Base-by-base conservation (phyloP, 1,284 basidiomycete genomes). In the Cryptococcus sp. region DNA sequence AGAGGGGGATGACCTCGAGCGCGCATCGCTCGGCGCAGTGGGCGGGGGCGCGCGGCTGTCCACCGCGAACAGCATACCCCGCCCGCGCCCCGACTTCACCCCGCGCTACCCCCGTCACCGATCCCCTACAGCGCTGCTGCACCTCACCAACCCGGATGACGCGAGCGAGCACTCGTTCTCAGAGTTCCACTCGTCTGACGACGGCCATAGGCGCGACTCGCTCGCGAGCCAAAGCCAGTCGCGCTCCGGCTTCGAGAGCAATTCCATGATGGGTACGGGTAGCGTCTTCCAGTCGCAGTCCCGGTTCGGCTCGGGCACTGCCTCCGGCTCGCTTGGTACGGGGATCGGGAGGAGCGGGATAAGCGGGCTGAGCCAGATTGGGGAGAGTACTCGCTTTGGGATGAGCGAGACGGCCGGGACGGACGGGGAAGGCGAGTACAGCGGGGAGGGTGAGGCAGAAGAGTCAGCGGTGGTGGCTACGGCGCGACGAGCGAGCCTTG, bases 51-150 rank as follows among this genome's bases (percentile, higher is more conserved):
- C 70, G 24, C 62, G 71, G 23, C 46, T 71, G 4, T 73, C 73
- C 0, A 61, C 64, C 4, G 62, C 64, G 1, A 61, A 66, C 4
- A 66, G 63, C 35, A 69, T 74, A 43, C 70, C 73, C n/a, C 65
- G 75, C 38, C 76, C 73, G 4, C 60, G 71, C 35, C 62, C 64
- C 8, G 70, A 77, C 50, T 78, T 78, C 61, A 73, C 72, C 23
- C 75, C 76, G 12, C 61, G 70, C 21, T 76, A 73, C 57, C 75
- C 75, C 16, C 67, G 75, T 50, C 66, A 73, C 56, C 63, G 68
- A 50, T 67, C 66, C 15, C 68, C 73, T 5, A 62, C 61, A 12
- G 59, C 56, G 1, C 62, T 73, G 20, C 69, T 67, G 24, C 58
- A 61, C n/a, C 52, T 75, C 43, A 64, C 68, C 2, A 59, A 58